Base-by-base conservation (phyloP, 768 basidiomycete genomes). In the Dendrothele bispora region DNA sequence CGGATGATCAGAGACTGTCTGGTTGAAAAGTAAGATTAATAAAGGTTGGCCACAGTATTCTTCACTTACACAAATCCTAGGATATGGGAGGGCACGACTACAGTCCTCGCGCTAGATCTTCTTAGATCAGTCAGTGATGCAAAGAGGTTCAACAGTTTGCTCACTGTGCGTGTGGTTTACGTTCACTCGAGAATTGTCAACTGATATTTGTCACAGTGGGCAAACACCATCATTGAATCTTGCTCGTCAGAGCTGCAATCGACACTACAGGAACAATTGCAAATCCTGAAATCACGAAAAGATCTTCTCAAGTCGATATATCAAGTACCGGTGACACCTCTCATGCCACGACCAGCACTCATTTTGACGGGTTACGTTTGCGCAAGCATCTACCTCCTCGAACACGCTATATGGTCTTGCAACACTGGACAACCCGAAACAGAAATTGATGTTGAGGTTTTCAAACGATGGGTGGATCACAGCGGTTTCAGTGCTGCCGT, bases 31-130 rank as follows among this genome's bases (percentile, higher is more conserved):
- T 75, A 51, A 11, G 64, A 56, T 14, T 12, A 22, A n/a, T n/a
- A n/a, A n/a, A n/a, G n/a, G n/a, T n/a, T n/a, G n/a, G 25, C 26
- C 32, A 12, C 15, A 22, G 21, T 18, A n/a, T 15, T 11, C 25
- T 17, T 5, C 20, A 6, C 22, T 39, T 4, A 21, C 6, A 39
- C 4, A 35, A 29, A 8, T 41, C 30, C n/a, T 49, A 77, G 75
- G 55, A 88, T 91, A 34, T 91, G 88, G 88, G 89, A 91, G 64
- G 88, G 86, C 0, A 88, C 87, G 0, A 72, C 75, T 12, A 79
- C 78, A 0, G 84, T 90, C 3, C 74, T 90, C 4, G 73, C 86
- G 1, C 63, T 89, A 41, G 88, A 91, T 59, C 67, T 89, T 30
- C 66, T 79, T 7, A 70, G 86, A 39, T 80, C 80, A 4, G 71